Evolutionary conservation across 495 filamentous ascomycete genomes (phyloP), one percentile per base, ranked within the genome.

Genomic region (Bombardia bombarda): DNA sequence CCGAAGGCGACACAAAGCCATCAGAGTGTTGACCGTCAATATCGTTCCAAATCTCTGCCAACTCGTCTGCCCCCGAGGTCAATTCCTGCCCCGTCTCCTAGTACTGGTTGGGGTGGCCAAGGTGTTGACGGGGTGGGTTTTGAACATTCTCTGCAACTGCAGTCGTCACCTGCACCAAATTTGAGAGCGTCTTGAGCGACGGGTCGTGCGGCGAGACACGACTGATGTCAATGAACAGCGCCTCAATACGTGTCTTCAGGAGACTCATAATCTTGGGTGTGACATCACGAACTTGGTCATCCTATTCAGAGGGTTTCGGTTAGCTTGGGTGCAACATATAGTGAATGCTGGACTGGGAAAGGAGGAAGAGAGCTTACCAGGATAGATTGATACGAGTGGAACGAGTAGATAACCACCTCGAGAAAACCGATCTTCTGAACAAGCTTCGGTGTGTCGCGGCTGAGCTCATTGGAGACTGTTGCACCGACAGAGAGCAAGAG

Each of bases 401-500:
- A 68, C 16, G 63, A 54, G 30, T 57, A 58, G 26, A 97, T 67
- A 26, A 89, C 78, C 20, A 74, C 70, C 44, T 93, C 84, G 38
- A 96, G 68, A 86, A 89, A 92, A 20, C 65, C 61, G 7, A 98
- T 66, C 46, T 87, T 86, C 60, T 87, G 39, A 17, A 46, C 35
- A 13, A 61, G 28, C 33, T 59, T 61, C 70, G 32, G 64, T 50
- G 24, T 84, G 47, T 22, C 55, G 54, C 50, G 83, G 75, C 23
- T 68, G 46, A 96, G 69, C 20, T 82, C 73, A 7, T 77, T 70
- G 21, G 85, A 85, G 13, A 97, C 75, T 12, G 86, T 87, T 2
- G 87, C 86, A 35, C 82, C 83, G 24, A 93, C 82, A 0, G 89
- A 95, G 19, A 97, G 75, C 5, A 82, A 68, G 17, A 96, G 77